These are phyloP conservation scores for Elaeagnus macrophylla DNA, from an alignment of 306 rosid species.

Conservation along the genomic window DNA sequence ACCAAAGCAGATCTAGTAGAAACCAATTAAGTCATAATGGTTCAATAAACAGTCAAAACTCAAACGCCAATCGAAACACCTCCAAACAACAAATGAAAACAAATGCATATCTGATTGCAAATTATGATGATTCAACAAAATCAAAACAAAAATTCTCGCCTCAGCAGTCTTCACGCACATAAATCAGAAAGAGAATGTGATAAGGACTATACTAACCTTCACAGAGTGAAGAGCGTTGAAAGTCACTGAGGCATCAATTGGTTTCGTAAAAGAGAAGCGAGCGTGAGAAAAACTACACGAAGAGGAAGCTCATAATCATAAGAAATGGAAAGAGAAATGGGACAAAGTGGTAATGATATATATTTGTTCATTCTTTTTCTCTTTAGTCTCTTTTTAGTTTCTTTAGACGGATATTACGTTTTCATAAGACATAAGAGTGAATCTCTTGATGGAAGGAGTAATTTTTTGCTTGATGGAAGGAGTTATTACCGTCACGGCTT, in stretches of 20 bases:
- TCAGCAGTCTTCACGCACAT: constrained; percentile 13
- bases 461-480: too few relatives aligned
- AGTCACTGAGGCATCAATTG: constrained; percentile 32
- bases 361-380: not conserved
- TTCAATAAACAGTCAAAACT: constrained; percentile 41
- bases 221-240: constrained; percentile 32
- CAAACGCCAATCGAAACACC: constrained; percentile 22
- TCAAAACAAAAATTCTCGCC: not conserved
- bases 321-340: constrained; percentile 2
- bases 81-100: constrained; percentile 2
- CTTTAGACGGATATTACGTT: too few relatives aligned
- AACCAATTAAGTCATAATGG: constrained; percentile 18
- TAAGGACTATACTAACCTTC: constrained; percentile 42
- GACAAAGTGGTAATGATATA: not conserved
- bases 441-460: too few relatives aligned
- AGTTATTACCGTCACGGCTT: too few relatives aligned
- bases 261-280: constrained; percentile 49
- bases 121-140: not conserved
- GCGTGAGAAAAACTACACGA: constrained; percentile 17
- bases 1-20: constrained; percentile 37
- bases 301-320: too few relatives aligned
- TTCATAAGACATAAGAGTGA: too few relatives aligned
- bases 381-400: too few relatives aligned
- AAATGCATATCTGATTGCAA: constrained; percentile 7
- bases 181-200: constrained; percentile 13